Evolutionary conservation across 768 basidiomycete genomes (phyloP).

Genomic region (Phanerodontia chrysosporium): DNA sequence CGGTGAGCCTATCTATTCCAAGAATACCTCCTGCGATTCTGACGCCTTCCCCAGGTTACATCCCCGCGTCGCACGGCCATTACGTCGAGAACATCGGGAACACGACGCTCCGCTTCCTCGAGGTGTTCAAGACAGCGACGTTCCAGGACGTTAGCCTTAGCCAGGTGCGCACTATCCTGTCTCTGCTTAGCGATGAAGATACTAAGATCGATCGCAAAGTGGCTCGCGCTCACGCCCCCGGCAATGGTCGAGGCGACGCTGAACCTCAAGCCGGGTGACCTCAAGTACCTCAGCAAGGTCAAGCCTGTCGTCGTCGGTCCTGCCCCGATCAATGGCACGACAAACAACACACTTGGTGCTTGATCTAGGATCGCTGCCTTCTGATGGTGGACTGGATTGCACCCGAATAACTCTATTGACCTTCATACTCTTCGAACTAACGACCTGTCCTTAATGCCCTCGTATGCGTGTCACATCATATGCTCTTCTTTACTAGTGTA

Average conservation of each 20-base stretch:
- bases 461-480: too few relatives aligned
- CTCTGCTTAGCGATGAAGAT: neutral
- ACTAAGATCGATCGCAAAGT: conserved; percentile 18
- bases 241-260: conserved; percentile 43
- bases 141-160: conserved; percentile 35
- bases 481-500: too few relatives aligned
- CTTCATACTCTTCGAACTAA: too few relatives aligned
- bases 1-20: conserved; percentile 23
- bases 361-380: neutral
- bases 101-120: conserved; percentile 32
- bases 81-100: conserved; percentile 37
- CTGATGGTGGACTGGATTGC: too few relatives aligned
- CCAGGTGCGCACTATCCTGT: conserved; percentile 32
- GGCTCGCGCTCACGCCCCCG: conserved; percentile 45
- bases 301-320: conserved; percentile 35
- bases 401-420: too few relatives aligned
- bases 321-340: neutral
- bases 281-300: conserved; percentile 33
- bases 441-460: too few relatives aligned
- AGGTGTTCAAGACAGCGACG: conserved; percentile 31
- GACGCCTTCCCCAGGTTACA: conserved; percentile 35
- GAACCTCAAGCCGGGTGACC: conserved; percentile 34
- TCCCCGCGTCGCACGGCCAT: conserved; percentile 46
- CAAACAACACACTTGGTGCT: neutral
- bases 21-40: neutral